Evolutionary conservation across 805 yeast species (phyloP).

Genomic region (Saturnispora sanitii): DNA sequence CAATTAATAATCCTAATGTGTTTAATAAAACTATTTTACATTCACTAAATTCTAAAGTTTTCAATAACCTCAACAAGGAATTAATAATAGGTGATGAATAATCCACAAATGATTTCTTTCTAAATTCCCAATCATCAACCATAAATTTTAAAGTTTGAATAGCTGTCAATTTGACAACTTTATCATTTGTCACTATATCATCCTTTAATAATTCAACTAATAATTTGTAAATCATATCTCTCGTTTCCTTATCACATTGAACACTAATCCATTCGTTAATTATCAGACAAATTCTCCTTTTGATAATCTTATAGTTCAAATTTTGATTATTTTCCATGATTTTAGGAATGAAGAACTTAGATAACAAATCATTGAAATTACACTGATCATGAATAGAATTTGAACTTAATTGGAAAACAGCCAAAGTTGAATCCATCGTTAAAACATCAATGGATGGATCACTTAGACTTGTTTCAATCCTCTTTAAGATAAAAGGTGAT

Average conservation of each 20-base stretch:
- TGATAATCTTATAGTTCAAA: constrained; percentile 52
- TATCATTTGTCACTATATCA: constrained; percentile 41
- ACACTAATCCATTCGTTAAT: constrained; percentile 75
- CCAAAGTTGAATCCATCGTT: constrained; percentile 67
- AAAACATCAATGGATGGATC: constrained; percentile 36
- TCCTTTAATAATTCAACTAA: constrained; percentile 37
- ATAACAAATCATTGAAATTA: constrained; percentile 57
- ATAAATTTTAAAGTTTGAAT: constrained; percentile 57
- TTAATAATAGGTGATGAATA: constrained; percentile 45
- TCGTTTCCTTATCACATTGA: constrained; percentile 48
- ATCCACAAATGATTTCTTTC: constrained; percentile 56
- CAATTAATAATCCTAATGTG: constrained; percentile 53
- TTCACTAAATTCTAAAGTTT: constrained; percentile 51
- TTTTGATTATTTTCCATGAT: constrained; percentile 32
- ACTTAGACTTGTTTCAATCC: constrained; percentile 38
- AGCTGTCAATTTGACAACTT: constrained; percentile 72
- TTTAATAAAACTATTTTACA: constrained; percentile 67
- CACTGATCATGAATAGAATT: constrained; percentile 53
- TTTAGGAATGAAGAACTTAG: constrained; percentile 58
- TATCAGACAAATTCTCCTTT: constrained; percentile 68
- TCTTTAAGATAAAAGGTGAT: constrained; percentile 45
- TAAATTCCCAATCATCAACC: constrained; percentile 82
- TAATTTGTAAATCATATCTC: constrained; percentile 49
- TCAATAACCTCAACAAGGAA: constrained; percentile 40
- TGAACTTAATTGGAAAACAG: constrained; percentile 76